Conservation (phyloP, 352 stramenopile genomes). For the Globisporangium sylvaticum region DNA sequence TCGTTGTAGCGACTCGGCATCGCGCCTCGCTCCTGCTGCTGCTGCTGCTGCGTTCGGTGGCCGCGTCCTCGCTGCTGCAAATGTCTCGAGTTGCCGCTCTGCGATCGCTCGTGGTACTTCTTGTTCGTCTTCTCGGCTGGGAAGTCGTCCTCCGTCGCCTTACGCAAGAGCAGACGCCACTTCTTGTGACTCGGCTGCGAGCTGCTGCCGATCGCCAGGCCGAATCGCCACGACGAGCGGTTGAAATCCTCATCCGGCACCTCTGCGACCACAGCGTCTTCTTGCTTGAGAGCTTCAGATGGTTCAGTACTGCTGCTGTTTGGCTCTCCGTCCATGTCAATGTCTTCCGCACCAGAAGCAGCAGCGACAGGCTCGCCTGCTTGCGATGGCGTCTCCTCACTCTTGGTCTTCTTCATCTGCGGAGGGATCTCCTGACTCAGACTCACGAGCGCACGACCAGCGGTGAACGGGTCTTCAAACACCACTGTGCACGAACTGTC, state of each 20-base stretch:
- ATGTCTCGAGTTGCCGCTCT: not conserved
- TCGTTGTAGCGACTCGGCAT: slow-evolving; percentile 29
- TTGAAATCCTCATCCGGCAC: slow-evolving; percentile 58
- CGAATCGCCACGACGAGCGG: slow-evolving; percentile 58
- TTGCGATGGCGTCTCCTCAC: not conserved
- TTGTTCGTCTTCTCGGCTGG: slow-evolving; percentile 72
- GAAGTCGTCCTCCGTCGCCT: slow-evolving; percentile 74
- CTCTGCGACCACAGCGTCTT: slow-evolving; percentile 15
- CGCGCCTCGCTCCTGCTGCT: slow-evolving; percentile 23
- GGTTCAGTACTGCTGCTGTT: slow-evolving; percentile 5
- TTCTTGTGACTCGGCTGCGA: slow-evolving; percentile 49
- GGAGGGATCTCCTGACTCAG: slow-evolving; percentile 44
- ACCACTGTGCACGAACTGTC: slow-evolving; percentile 82
- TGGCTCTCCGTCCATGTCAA: slow-evolving; percentile 54
- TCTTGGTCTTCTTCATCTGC: slow-evolving; percentile 35
- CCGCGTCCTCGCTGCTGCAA: slow-evolving; percentile 20
- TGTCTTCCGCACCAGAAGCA: slow-evolving; percentile 28
- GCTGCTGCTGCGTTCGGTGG: slow-evolving; percentile 11
- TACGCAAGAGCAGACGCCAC: slow-evolving; percentile 69
- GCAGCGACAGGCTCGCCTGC: not conserved
- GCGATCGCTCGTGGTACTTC: slow-evolving; percentile 63
- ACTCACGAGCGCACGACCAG: slow-evolving; percentile 55
- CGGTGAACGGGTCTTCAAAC: slow-evolving; percentile 75
- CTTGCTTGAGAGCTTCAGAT: slow-evolving; percentile 8
- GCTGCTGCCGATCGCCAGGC: slow-evolving; percentile 45